phyloP scores from a whole-genome alignment of 2,329 filamentous ascomycete species.

The Metarhizium album region DNA sequence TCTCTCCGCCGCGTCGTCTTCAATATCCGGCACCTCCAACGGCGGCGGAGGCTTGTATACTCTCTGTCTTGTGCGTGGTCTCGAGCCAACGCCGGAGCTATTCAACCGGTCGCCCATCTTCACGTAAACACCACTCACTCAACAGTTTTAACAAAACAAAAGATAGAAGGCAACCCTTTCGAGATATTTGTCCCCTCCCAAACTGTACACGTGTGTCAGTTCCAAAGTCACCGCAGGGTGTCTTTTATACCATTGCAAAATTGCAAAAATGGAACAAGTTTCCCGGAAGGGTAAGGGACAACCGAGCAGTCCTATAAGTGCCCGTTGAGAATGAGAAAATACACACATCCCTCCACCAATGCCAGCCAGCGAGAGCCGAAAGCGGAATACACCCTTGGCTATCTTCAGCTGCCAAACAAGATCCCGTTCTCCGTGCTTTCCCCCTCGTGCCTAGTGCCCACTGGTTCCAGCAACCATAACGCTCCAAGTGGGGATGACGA shows the following conservation, averaged over 20 bases:
- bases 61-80: constrained; percentile 28
- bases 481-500: background rate
- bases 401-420: background rate
- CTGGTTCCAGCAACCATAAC: background rate
- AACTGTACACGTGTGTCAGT: no score
- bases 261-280: no score
- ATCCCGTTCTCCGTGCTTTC: no score
- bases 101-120: background rate
- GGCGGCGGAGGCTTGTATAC: constrained; percentile 27
- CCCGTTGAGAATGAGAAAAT: background rate
- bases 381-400: background rate
- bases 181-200: background rate
- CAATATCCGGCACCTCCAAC: constrained; percentile 35
- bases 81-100: background rate
- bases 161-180: background rate
- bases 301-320: background rate
- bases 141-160: background rate
- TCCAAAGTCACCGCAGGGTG: no score
- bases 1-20: constrained; percentile 39
- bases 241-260: no score
- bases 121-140: background rate
- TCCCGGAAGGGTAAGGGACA: background rate
- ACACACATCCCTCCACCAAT: no score
- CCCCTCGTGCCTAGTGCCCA: no score
- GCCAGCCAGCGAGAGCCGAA: background rate